Conservation (phyloP, 1,284 basidiomycete genomes). For the Trametes polyzona region DNA sequence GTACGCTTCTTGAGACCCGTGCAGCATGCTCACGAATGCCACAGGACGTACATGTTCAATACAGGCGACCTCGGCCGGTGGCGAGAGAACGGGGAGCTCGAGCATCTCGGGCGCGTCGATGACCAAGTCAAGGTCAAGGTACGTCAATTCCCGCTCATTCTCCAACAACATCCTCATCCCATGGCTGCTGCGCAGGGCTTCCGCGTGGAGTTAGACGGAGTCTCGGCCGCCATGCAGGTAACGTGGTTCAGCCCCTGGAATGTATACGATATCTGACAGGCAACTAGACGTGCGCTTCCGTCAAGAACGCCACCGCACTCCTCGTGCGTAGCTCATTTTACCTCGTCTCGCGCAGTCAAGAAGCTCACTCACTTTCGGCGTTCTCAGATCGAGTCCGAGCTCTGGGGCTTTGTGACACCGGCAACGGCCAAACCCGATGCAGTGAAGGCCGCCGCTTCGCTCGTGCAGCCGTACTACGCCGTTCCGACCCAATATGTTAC, state of each 20-base stretch:
- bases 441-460: conserved; percentile 47
- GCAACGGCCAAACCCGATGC: conserved; percentile 41
- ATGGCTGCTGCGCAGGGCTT: conserved; percentile 46
- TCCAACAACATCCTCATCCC: background rate
- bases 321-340: conserved; percentile 31
- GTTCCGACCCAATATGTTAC: conserved; percentile 51
- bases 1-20: background rate
- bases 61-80: conserved; percentile 63
- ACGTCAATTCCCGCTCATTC: conserved; percentile 30
- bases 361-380: background rate
- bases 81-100: conserved; percentile 53
- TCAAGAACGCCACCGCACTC: conserved; percentile 53
- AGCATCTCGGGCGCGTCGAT: conserved; percentile 60
- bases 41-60: conserved; percentile 59
- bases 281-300: conserved; percentile 44
- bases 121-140: conserved; percentile 61
- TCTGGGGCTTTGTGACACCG: conserved; percentile 61
- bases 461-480: conserved; percentile 63
- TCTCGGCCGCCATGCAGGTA: conserved; percentile 61
- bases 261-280: conserved; percentile 10
- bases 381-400: conserved; percentile 44
- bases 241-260: conserved; percentile 9
- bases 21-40: conserved; percentile 36
- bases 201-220: conserved; percentile 64
- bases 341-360: background rate